Evolutionary conservation across 1,284 basidiomycete genomes (phyloP).

Genomic region (Cryptococcus jaspeensis): DNA sequence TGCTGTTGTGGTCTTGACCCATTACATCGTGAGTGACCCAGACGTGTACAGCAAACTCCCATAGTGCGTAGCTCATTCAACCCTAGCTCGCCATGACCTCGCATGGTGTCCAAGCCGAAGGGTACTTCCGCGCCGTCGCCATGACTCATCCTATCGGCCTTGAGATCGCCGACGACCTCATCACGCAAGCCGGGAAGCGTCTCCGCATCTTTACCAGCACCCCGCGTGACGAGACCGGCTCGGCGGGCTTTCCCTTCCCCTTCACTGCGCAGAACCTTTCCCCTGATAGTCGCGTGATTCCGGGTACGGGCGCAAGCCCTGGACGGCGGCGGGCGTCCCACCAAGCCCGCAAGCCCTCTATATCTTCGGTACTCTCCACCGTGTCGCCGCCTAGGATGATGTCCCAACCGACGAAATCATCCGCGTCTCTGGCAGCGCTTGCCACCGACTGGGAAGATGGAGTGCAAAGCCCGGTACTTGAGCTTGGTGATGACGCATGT

Average conservation of each 20-base stretch:
- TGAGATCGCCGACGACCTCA: slow-evolving; percentile 35
- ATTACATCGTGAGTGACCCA: slow-evolving; percentile 40
- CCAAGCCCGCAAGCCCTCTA: slow-evolving; percentile 7
- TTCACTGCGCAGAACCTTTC: not conserved
- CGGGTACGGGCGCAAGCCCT: no score
- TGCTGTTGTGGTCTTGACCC: slow-evolving; percentile 29
- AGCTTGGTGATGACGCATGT: not conserved
- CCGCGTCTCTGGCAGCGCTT: slow-evolving; percentile 18
- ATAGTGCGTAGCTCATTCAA: not conserved
- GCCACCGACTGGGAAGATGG: not conserved
- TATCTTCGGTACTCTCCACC: slow-evolving; percentile 12
- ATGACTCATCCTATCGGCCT: slow-evolving; percentile 25
- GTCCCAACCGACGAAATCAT: slow-evolving; percentile 26
- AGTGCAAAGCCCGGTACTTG: not conserved
- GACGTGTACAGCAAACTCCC: not conserved
- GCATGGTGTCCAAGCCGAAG: slow-evolving; percentile 19
- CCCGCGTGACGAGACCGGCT: slow-evolving; percentile 13
- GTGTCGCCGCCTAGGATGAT: slow-evolving; percentile 12
- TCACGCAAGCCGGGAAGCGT: slow-evolving; percentile 36
- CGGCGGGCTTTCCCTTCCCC: slow-evolving; percentile 9
- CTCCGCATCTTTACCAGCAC: slow-evolving; percentile 33
- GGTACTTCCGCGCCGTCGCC: slow-evolving; percentile 34
- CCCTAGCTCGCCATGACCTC: slow-evolving; percentile 34
- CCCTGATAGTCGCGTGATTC: not conserved
- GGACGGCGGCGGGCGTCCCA: not conserved